Percentiles rank a stretch among this genome's conserved stretches.
phyloP scores from a whole-genome alignment of 257 asterid species.

The Fraxinus cuspidata region DNA sequence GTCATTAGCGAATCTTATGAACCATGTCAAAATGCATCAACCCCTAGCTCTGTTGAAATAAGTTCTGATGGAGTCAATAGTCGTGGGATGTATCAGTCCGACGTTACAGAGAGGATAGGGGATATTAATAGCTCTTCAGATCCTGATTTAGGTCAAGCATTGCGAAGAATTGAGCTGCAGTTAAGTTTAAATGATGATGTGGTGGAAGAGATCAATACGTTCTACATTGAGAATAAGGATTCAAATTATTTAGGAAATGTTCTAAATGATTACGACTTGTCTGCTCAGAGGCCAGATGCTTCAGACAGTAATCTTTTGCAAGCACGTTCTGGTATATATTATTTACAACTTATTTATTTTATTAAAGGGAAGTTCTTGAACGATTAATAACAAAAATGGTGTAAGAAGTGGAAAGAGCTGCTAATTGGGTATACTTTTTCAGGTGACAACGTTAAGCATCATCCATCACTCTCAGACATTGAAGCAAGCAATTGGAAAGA shows the following conservation, averaged over 20 bases:
- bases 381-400: background rate
- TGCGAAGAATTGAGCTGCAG: slow-evolving; percentile 70
- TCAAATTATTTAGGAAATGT: slow-evolving; percentile 45
- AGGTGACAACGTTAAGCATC: slow-evolving; percentile 47
- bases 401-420: slow-evolving; percentile 21
- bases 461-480: slow-evolving; percentile 34
- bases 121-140: slow-evolving; percentile 51
- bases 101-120: slow-evolving; percentile 36
- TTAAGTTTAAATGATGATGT: slow-evolving; percentile 75
- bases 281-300: slow-evolving; percentile 47
- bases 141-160: slow-evolving; percentile 56
- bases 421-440: slow-evolving; percentile 38
- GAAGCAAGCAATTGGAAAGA: slow-evolving; percentile 63
- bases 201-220: slow-evolving; percentile 34
- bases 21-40: slow-evolving; percentile 38
- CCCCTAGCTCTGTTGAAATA: slow-evolving; percentile 60
- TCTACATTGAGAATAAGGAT: slow-evolving; percentile 48
- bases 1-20: slow-evolving; percentile 56
- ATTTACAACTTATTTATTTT: slow-evolving; percentile 19
- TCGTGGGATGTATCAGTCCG: slow-evolving; percentile 31
- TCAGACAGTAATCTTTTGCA: slow-evolving; percentile 35
- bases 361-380: slow-evolving; percentile 19
- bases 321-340: slow-evolving; percentile 40
- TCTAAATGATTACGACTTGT: slow-evolving; percentile 41
- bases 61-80: slow-evolving; percentile 46